Evolutionary conservation across 2,329 filamentous ascomycete species (phyloP).

Genomic region (Drechmeria coniospora): DNA sequence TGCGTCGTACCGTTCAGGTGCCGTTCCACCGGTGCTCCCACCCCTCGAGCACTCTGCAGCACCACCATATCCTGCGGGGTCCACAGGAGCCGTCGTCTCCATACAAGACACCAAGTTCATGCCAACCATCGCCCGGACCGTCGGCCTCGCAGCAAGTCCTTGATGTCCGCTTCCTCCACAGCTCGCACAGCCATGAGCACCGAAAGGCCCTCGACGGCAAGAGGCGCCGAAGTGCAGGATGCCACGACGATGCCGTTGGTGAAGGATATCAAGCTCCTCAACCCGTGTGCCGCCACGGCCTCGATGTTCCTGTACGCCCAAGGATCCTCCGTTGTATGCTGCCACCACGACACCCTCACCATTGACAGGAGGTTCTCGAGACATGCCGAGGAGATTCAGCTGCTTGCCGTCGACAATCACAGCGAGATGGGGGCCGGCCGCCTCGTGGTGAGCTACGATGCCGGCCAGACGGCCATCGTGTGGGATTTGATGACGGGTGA

Average conservation of each 20-base stretch:
- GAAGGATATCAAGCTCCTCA: constrained; percentile 45
- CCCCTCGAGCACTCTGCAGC: constrained; percentile 6
- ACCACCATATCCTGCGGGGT: constrained; percentile 9
- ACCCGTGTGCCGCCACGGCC: constrained; percentile 80
- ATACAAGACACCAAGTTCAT: constrained; percentile 8
- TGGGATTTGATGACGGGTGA: constrained; percentile 92
- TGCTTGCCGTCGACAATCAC: constrained; percentile 80
- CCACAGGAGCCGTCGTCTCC: constrained; percentile 7
- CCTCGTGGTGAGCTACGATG: constrained; percentile 85
- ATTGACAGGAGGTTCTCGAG: constrained; percentile 75
- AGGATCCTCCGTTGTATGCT: constrained; percentile 66
- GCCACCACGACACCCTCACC: constrained; percentile 82
- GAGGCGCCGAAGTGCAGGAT: constrained; percentile 28
- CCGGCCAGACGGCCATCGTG: constrained; percentile 79
- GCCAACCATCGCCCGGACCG: not conserved
- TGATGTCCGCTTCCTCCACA: constrained; percentile 38
- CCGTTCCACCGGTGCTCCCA: constrained; percentile 19
- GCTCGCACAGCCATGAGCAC: constrained; percentile 45
- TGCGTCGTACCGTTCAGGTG: constrained; percentile 24
- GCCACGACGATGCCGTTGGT: constrained; percentile 34
- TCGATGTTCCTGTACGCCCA: constrained; percentile 84
- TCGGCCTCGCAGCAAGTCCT: constrained; percentile 20
- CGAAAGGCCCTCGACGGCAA: constrained; percentile 35
- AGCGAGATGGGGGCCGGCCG: constrained; percentile 76
- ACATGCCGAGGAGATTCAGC: constrained; percentile 68